Percentiles rank a stretch among this genome's conserved stretches.
Evolutionary conservation across 306 rosid species (phyloP).

Genomic region (Crotalaria pallida): DNA sequence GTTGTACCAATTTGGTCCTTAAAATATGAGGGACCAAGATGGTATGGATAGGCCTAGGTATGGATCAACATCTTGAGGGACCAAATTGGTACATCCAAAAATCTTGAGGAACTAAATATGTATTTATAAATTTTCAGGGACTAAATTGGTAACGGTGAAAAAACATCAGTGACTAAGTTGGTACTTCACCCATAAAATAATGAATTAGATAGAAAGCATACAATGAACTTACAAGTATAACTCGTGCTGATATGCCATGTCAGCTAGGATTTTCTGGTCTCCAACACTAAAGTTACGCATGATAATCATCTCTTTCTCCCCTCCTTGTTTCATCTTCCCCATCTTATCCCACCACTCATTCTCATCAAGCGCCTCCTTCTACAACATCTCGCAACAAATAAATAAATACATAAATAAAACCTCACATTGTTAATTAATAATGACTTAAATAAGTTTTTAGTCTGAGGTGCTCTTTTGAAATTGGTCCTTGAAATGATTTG

Average conservation of each 20-base stretch:
- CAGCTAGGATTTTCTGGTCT: conserved; percentile 75
- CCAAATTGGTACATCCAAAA: too few species aligned
- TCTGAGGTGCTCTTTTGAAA: too few species aligned
- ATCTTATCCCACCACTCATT: conserved; percentile 84
- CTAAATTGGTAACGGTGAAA: too few species aligned
- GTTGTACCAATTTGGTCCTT: too few species aligned
- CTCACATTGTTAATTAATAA: neutral
- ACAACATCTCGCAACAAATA: conserved; percentile 17
- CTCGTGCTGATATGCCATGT: conserved; percentile 67
- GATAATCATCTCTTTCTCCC: conserved; percentile 69
- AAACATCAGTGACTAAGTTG: neutral
- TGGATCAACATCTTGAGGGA: too few species aligned
- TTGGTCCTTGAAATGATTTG: too few species aligned
- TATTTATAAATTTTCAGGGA: too few species aligned
- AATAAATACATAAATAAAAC: too few species aligned
- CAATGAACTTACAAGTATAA: conserved; percentile 68
- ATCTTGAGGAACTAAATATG: too few species aligned
- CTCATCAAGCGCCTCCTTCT: conserved; percentile 79
- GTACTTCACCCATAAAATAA: neutral
- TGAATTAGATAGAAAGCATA: neutral
- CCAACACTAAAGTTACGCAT: conserved; percentile 56
- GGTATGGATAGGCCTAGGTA: too few species aligned
- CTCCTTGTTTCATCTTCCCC: conserved; percentile 67
- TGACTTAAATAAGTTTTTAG: too few species aligned
- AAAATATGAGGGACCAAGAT: too few species aligned